Evolutionary conservation across 2,329 filamentous ascomycete species (phyloP), one percentile per base, ranked within the genome.

Genomic region (Aspergillus persii): DNA sequence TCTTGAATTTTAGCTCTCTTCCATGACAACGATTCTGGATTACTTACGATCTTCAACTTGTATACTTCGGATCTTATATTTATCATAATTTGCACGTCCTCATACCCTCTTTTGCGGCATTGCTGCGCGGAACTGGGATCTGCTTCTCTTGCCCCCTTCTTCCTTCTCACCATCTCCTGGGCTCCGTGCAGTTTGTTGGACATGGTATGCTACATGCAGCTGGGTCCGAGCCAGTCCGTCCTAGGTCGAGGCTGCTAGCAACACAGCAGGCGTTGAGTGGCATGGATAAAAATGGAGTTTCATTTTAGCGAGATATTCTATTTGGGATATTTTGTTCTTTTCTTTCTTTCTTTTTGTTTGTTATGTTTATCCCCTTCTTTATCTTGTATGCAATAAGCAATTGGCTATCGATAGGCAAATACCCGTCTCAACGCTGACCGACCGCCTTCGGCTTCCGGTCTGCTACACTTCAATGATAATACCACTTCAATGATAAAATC

Each of bases 261-360:
- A 59, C 60, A 63, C 54, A 62, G 52, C 61, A 62, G 64, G 64
- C 63, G 63, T 61, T 63, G 58, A 57, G 55, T 61, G 60, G 64
- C 58, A 60, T 62, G 54, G 47, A 54, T 62, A 54, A 56, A 47
- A 57, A 58, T 61, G 63, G 61, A 61, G 62, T 64, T 65, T 39
- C 47, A 48, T 50, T 23, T 55, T 64, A 66, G 63, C 64, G 64
- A 59, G 26, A 54, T 52, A 23, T 26, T 51, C 15, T 33, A 9
- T 3, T 50, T 57, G 41, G 26, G 39, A 29, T 49, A 2, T 49
- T 49, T 31, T 9, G 26, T 27, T 6, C 29, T 23, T 57, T 36
- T 46, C 5, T 56, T 46, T 41, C 8, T 44, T 31, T 46, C 41
- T 31, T 18, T 36, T 15, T 36, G 33, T 29, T 15, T 41, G 18